Conservation (phyloP, 2,329 filamentous ascomycete genomes). For the Apiospora malaysiana region DNA sequence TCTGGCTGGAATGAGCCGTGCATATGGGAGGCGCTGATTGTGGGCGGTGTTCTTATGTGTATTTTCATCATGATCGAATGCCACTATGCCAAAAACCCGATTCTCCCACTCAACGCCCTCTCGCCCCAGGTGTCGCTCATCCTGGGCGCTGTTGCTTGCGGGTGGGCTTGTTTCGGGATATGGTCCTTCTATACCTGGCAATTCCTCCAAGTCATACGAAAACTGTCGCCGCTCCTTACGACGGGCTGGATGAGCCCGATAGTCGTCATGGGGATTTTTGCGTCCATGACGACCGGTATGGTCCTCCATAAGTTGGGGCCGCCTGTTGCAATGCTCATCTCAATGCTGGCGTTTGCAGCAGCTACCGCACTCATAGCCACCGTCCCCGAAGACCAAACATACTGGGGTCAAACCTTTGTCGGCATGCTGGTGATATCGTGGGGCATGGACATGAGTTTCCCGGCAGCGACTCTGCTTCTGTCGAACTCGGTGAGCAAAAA, state of each 20-base stretch:
- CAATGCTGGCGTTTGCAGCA: conserved; percentile 49
- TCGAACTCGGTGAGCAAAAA: conserved; percentile 55
- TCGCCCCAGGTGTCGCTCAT: conserved; percentile 52
- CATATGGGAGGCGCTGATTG: conserved; percentile 61
- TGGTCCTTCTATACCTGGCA: conserved; percentile 49
- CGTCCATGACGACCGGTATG: conserved; percentile 36
- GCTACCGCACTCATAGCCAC: conserved; percentile 52
- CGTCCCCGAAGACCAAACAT: conserved; percentile 60
- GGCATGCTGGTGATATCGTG: conserved; percentile 63
- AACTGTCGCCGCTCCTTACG: conserved; percentile 39
- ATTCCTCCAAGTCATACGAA: conserved; percentile 43
- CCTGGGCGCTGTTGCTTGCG: conserved; percentile 48
- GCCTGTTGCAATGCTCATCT: conserved; percentile 48
- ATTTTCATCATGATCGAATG: conserved; percentile 64
- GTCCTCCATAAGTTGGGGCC: conserved; percentile 37
- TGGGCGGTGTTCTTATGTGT: conserved; percentile 59
- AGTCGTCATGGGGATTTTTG: conserved; percentile 33
- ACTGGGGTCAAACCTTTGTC: conserved; percentile 70
- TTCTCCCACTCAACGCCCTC: conserved; percentile 55
- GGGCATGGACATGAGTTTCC: conserved; percentile 72
- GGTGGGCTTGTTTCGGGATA: conserved; percentile 50
- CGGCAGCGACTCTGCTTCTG: conserved; percentile 65
- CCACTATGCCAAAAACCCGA: conserved; percentile 47
- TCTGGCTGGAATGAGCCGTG: conserved; percentile 64
- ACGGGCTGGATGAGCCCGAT: conserved; percentile 39